Conservation (phyloP, 768 basidiomycete genomes). For the Collybiopsis confluens region DNA sequence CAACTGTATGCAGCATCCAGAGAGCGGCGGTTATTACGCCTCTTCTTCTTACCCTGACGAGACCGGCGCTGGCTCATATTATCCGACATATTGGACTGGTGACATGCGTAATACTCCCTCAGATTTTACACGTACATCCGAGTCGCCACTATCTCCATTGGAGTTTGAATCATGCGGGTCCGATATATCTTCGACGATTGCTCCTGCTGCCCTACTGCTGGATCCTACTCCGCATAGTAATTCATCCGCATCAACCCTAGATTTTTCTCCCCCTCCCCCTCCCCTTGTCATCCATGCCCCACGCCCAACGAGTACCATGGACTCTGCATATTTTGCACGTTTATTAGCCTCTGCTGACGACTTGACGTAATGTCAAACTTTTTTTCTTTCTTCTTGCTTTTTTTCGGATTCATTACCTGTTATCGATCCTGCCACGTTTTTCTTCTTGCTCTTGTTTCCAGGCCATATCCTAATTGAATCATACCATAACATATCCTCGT, state of each 20-base stretch:
- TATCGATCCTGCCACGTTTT: too few species aligned
- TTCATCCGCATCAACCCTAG: not conserved
- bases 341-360: not conserved
- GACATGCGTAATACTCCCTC: conserved; percentile 6
- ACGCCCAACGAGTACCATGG: conserved; percentile 4
- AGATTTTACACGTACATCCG: conserved; percentile 10
- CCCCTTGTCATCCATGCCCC: conserved; percentile 5
- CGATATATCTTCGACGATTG: not conserved
- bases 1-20: not conserved
- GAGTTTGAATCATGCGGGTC: conserved; percentile 3
- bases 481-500: too few species aligned
- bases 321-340: not conserved
- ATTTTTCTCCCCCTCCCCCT: not conserved
- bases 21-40: conserved; percentile 1
- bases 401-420: too few species aligned
- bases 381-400: not conserved
- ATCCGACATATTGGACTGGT: not conserved
- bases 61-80: not conserved
- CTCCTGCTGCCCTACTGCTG: not conserved
- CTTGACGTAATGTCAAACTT: not conserved
- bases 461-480: too few species aligned
- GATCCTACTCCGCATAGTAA: too few species aligned
- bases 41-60: not conserved
- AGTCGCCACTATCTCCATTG: conserved; percentile 6
- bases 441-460: too few species aligned